Evolutionary conservation across 1,284 basidiomycete species (phyloP).

Genomic region (Malassezia obtusa): DNA sequence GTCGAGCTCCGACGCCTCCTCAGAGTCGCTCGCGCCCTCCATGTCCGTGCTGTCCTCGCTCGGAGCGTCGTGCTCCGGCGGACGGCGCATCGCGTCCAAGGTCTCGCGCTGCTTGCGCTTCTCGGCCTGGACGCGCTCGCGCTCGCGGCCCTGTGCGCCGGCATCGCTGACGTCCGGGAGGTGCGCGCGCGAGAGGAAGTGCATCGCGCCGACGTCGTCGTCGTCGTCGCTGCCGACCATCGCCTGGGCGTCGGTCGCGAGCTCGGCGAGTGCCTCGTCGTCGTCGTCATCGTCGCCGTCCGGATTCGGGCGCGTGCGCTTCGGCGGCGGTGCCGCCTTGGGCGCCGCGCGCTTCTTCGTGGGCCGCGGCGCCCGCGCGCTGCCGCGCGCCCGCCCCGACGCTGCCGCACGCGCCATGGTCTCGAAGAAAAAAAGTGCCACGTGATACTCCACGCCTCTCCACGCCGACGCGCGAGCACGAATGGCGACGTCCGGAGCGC

Average conservation of each 20-base stretch:
- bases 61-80: slow-evolving; percentile 50
- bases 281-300: neutral
- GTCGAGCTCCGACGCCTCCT: slow-evolving; percentile 17
- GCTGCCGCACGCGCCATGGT: slow-evolving; percentile 3
- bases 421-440: neutral
- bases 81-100: neutral
- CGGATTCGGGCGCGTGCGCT: neutral
- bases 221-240: slow-evolving; percentile 11
- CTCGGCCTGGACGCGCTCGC: neutral
- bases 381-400: neutral
- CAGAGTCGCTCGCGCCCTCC: slow-evolving; percentile 66
- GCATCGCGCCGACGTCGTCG: neutral
- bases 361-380: neutral
- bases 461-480: neutral
- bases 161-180: slow-evolving; percentile 5
- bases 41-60: slow-evolving; percentile 61
- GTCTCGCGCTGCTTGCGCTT: slow-evolving; percentile 10
- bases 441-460: neutral
- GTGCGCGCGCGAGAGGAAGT: slow-evolving; percentile 8
- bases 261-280: neutral
- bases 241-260: slow-evolving; percentile 6
- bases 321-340: neutral
- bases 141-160: slow-evolving; percentile 7
- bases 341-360: neutral
- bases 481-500: slow-evolving; percentile 2